These are phyloP conservation scores for Lactifluus piperatus DNA, from an alignment of 768 basidiomycete species.

Conservation along the genomic window DNA sequence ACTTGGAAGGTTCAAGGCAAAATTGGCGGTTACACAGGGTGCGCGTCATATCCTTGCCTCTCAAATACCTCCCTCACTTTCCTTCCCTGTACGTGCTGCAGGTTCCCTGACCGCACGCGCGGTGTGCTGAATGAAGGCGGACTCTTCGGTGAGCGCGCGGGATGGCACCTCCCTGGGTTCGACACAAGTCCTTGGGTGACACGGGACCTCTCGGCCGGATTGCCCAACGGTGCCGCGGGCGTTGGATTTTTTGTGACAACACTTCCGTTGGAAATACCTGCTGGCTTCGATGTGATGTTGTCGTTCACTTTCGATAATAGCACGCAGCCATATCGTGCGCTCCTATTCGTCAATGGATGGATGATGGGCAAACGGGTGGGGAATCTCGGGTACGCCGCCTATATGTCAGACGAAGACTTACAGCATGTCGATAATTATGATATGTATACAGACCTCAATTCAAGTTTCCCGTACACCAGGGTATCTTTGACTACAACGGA, in stretches of 20 bases:
- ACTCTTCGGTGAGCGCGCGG: slow-evolving; percentile 34
- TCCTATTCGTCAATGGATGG: slow-evolving; percentile 82
- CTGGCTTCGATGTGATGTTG: slow-evolving; percentile 55
- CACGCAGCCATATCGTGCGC: slow-evolving; percentile 60
- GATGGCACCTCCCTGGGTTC: slow-evolving; percentile 51
- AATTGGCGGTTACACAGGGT: slow-evolving; percentile 35
- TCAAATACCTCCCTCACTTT: background rate
- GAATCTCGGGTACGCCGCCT: slow-evolving; percentile 24
- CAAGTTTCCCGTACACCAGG: slow-evolving; percentile 78
- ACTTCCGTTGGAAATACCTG: slow-evolving; percentile 52
- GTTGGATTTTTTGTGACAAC: slow-evolving; percentile 78
- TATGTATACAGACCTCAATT: slow-evolving; percentile 49
- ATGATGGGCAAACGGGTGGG: slow-evolving; percentile 65
- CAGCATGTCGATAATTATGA: background rate
- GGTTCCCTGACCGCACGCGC: slow-evolving; percentile 59
- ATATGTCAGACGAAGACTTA: background rate
- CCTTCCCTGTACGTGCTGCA: slow-evolving; percentile 24
- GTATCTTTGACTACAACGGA: slow-evolving; percentile 67
- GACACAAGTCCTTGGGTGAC: slow-evolving; percentile 50
- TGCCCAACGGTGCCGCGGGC: slow-evolving; percentile 51
- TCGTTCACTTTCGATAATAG: slow-evolving; percentile 63
- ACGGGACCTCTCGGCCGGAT: slow-evolving; percentile 48
- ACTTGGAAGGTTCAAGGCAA: slow-evolving; percentile 41
- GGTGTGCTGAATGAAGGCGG: slow-evolving; percentile 42
- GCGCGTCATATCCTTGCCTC: background rate